Percentiles rank a stretch among this genome's conserved stretches.
phyloP scores from a whole-genome alignment of 1,284 basidiomycete genomes.

The Chalciporus piperatoides region DNA sequence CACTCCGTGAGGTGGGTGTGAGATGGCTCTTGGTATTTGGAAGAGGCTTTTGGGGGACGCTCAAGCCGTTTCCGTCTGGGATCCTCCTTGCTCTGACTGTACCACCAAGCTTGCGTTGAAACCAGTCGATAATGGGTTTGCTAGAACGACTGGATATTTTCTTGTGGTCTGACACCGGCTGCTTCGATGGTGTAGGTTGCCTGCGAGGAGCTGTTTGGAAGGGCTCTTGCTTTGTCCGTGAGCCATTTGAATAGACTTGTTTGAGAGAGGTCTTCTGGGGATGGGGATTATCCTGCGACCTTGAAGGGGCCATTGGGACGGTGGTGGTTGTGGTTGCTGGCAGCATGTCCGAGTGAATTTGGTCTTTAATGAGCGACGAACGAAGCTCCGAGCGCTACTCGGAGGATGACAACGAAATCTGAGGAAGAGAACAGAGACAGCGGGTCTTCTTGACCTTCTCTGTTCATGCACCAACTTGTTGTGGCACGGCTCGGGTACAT shows the following conservation, averaged over 20 bases:
- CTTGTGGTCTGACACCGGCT: constrained; percentile 41
- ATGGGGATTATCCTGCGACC: constrained; percentile 10
- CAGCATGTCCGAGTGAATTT: constrained; percentile 16
- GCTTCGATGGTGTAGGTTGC: constrained; percentile 27
- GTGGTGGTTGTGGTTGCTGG: constrained; percentile 11
- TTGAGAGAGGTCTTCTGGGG: constrained; percentile 19
- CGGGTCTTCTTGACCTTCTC: constrained; percentile 4
- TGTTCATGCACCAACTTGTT: background rate
- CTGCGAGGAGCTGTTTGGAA: constrained; percentile 16
- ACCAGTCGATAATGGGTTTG: constrained; percentile 90
- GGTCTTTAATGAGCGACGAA: constrained; percentile 2
- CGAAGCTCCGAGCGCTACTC: background rate
- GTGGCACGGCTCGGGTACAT: constrained; percentile 15
- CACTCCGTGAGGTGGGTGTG: constrained; percentile 27
- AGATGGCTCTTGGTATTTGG: constrained; percentile 19
- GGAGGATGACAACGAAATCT: background rate
- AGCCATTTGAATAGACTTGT: constrained; percentile 3
- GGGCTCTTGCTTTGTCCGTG: constrained; percentile 19
- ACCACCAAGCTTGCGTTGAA: constrained; percentile 81
- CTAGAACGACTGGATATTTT: constrained; percentile 62
- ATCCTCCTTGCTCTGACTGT: constrained; percentile 50
- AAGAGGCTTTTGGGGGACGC: constrained; percentile 12
- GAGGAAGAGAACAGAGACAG: background rate
- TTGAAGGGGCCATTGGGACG: constrained; percentile 11
- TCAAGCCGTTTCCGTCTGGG: constrained; percentile 32